A percentile compares a stretch with the other conserved stretches of the same genome.
These are phyloP conservation scores for Didymella exigua DNA, from an alignment of 2,329 filamentous ascomycete species.

Conservation along the genomic window DNA sequence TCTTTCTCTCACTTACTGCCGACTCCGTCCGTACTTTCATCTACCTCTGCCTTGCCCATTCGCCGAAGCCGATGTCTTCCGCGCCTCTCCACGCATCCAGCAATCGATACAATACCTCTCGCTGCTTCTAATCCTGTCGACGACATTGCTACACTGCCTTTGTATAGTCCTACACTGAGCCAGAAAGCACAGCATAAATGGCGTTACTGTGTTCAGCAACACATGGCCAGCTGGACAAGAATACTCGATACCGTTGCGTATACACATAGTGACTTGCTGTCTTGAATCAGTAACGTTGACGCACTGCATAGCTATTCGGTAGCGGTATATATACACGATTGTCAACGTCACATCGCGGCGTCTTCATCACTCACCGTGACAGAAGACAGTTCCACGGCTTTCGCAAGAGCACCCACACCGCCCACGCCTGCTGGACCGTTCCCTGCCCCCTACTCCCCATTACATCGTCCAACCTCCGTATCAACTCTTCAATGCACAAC, in stretches of 20 bases:
- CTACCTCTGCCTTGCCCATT: background rate
- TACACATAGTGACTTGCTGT: background rate
- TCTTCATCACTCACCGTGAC: background rate
- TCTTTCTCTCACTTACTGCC: background rate
- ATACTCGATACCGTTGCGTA: constrained; percentile 4
- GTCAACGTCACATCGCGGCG: too few species aligned
- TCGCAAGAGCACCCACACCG: too few species aligned
- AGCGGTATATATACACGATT: too few species aligned
- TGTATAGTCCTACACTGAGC: constrained; percentile 13
- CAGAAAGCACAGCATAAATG: constrained; percentile 18
- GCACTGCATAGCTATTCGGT: too few species aligned
- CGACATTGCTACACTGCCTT: constrained; percentile 11
- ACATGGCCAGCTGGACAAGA: constrained; percentile 12
- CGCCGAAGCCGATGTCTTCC: background rate
- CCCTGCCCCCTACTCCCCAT: background rate
- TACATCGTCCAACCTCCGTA: background rate
- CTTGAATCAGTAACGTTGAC: too few species aligned
- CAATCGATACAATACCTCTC: constrained; percentile 22
- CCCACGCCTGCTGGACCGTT: too few species aligned
- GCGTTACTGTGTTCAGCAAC: background rate
- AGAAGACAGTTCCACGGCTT: too few species aligned
- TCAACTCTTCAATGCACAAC: background rate
- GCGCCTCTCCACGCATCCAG: constrained; percentile 2
- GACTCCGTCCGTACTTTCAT: too few species aligned
- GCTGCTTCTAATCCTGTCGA: constrained; percentile 1